A percentile compares a stretch with the other conserved stretches of the same genome.
phyloP scores from a whole-genome alignment of 768 basidiomycete genomes.

The Mrakia hoshinonis region DNA sequence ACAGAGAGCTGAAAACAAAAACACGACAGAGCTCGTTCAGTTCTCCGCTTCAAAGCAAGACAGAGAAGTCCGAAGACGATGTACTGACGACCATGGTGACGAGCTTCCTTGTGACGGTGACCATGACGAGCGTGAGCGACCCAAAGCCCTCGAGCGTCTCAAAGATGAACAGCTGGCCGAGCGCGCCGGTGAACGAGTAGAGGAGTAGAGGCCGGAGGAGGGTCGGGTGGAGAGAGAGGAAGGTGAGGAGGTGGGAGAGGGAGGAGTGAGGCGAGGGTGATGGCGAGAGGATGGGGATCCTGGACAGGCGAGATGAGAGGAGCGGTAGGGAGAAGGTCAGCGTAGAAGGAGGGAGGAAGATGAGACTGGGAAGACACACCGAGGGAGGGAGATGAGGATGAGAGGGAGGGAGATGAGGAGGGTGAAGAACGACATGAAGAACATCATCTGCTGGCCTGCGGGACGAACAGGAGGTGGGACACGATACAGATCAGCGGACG shows the following conservation, averaged over 20 bases:
- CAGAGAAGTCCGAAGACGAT: not conserved
- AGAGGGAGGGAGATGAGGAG: slow-evolving; percentile 60
- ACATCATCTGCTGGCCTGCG: slow-evolving; percentile 97
- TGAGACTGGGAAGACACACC: slow-evolving; percentile 48
- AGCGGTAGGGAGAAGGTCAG: slow-evolving; percentile 30
- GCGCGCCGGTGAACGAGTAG: slow-evolving; percentile 80
- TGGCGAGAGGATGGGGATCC: slow-evolving; percentile 27
- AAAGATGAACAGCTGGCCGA: slow-evolving; percentile 96
- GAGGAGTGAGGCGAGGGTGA: slow-evolving; percentile 21
- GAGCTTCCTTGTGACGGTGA: slow-evolving; percentile 91
- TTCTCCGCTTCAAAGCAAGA: not conserved
- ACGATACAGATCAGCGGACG: not conserved
- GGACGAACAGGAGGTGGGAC: slow-evolving; percentile 53
- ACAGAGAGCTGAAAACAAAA: slow-evolving; percentile 69
- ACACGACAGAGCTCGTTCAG: too few species aligned
- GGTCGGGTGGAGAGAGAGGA: slow-evolving; percentile 67
- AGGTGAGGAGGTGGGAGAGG: slow-evolving; percentile 52
- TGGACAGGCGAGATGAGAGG: slow-evolving; percentile 4
- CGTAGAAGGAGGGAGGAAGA: not conserved
- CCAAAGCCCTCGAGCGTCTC: slow-evolving; percentile 55
- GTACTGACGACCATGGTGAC: slow-evolving; percentile 72
- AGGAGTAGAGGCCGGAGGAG: slow-evolving; percentile 64
- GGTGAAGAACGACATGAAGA: slow-evolving; percentile 90
- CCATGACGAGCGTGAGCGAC: slow-evolving; percentile 49
- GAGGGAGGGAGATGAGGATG: slow-evolving; percentile 43